These are phyloP conservation scores for Paragyromitra xinjiangensis DNA, from an alignment of 495 filamentous ascomycete genomes.

Conservation along the genomic window DNA sequence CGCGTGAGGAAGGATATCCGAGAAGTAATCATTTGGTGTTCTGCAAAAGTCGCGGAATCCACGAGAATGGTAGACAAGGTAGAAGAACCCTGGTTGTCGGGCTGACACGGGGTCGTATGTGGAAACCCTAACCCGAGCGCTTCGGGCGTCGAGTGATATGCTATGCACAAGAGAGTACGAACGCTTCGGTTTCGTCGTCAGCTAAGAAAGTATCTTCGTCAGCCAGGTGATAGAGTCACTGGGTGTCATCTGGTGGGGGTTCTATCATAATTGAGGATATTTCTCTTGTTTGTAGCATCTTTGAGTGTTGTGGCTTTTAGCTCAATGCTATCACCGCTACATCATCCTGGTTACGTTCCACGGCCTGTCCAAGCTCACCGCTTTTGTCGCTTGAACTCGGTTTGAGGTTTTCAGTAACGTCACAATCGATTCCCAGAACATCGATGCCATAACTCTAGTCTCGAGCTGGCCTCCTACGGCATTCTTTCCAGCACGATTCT, in stretches of 20 bases:
- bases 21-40: background rate
- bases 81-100: constrained; percentile 15
- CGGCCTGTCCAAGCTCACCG: background rate
- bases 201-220: background rate
- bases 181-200: background rate
- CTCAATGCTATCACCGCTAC: background rate
- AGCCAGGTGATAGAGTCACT: background rate
- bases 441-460: background rate
- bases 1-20: background rate
- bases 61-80: constrained; percentile 3
- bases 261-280: background rate
- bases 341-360: background rate
- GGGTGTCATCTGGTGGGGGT: background rate
- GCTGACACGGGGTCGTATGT: background rate
- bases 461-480: background rate
- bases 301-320: background rate
- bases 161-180: background rate
- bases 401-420: background rate
- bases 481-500: background rate
- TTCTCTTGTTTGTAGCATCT: background rate
- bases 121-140: constrained; percentile 12
- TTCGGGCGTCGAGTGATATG: constrained; percentile 24
- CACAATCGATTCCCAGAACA: background rate
- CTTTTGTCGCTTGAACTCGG: background rate
- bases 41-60: background rate